Evolutionary conservation across 495 filamentous ascomycete genomes (phyloP), one percentile per base, ranked within the genome.

Genomic region (Polyplosphaeria fusca): DNA sequence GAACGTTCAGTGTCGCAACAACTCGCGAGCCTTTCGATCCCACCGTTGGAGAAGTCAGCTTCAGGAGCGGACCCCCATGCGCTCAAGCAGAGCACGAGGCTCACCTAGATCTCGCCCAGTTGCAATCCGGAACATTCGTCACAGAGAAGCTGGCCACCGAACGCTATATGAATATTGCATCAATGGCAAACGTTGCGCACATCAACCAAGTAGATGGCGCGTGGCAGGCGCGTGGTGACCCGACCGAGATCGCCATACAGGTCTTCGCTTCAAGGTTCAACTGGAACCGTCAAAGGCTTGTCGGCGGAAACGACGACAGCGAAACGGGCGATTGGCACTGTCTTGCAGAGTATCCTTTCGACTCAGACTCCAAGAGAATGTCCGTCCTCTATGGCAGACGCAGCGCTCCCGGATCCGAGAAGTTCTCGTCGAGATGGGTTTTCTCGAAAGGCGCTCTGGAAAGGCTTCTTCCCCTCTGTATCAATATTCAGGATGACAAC

Each of bases 401-500:
- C 9, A 20, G 2, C 3, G n/a, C 12, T 7, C n/a, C n/a, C n/a
- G 30, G 23, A 14, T 78, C 75, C 65, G 68, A 66, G 20, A 57
- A 76, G 43, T 53, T 42, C 7, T 43, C 70, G 27, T 61, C 60
- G 30, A 55, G 68, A 18, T 63, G 71, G 14, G 73, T 80, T 3
- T 83, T 76, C 65, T 77, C 77, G 63, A 85, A 85, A 65, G 82
- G 82, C 27, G 82, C 82, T n/a, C 70, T 78, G 9, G 82, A 85
- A 59, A 71, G 73, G 18, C 62, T 83, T 42, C 65, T 81, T 24
- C 73, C 77, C 7, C 65, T 74, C 2, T 50, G 47, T 38, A 45
- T 25, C 18, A 45, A 22, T 22, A 20, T 45, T 22, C 42, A 45
- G 18, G 42, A 45, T 22, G 42, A 45, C 13, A 5, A 45, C 22